These are phyloP conservation scores for Neurospora sp. DNA, from an alignment of 495 filamentous ascomycete species.

Conservation along the genomic window DNA sequence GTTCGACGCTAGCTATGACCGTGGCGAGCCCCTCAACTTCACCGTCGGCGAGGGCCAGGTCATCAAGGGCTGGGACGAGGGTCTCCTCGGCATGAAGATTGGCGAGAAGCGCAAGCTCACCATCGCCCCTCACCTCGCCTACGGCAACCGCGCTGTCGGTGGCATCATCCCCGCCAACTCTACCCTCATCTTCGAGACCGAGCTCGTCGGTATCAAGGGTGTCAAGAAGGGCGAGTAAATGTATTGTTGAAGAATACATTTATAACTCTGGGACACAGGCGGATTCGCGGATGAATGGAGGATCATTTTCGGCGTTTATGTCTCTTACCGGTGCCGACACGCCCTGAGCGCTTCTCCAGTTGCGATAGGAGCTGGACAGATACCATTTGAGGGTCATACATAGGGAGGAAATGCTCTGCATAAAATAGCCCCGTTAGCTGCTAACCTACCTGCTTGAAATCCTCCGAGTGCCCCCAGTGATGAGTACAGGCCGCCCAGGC, in stretches of 20 bases:
- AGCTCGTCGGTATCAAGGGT: conserved; percentile 67
- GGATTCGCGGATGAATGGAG: not conserved
- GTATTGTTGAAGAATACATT: not conserved
- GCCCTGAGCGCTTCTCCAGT: not conserved
- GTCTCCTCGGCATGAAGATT: conserved; percentile 78
- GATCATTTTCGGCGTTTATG: not conserved
- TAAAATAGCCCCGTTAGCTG: not conserved
- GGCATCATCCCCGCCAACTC: conserved; percentile 41
- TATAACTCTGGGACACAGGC: not conserved
- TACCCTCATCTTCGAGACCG: conserved; percentile 64
- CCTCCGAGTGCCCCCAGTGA: not conserved
- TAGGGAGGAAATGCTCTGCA: not conserved
- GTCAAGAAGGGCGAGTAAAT: conserved; percentile 30
- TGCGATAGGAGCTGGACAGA: not conserved
- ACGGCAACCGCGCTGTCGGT: conserved; percentile 57
- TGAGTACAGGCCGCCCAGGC: not conserved
- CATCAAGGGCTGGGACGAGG: conserved; percentile 80
- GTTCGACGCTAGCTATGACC: conserved; percentile 44
- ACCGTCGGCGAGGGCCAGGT: conserved; percentile 60
- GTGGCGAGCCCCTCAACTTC: conserved; percentile 58
- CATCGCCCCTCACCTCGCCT: conserved; percentile 66
- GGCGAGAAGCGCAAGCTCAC: conserved; percentile 71
- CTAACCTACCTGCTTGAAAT: not conserved
- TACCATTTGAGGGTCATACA: not conserved
- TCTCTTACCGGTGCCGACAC: not conserved